Evolutionary conservation across 2,329 filamentous ascomycete species (phyloP).

Genomic region (Aspergillus glaucus): DNA sequence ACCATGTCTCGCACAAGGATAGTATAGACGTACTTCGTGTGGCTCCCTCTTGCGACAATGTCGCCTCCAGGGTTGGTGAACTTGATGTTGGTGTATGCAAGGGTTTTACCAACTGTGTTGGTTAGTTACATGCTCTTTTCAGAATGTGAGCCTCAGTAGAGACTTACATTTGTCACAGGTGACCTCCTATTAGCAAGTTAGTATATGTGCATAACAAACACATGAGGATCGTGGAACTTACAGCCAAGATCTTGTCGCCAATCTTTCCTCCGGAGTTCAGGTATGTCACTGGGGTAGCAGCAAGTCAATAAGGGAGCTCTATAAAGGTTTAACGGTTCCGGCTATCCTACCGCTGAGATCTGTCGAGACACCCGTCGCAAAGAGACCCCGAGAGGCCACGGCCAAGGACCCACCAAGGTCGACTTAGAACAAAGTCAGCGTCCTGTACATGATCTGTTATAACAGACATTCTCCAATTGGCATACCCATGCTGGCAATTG

Average conservation of each 20-base stretch:
- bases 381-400: conserved; percentile 59
- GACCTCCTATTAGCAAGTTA: conserved; percentile 43
- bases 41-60: conserved; percentile 58
- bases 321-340: neutral
- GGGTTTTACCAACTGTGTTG: conserved; percentile 54
- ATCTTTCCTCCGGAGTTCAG: conserved; percentile 58
- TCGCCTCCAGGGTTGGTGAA: conserved; percentile 56
- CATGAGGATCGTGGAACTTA: conserved; percentile 21
- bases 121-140: no score
- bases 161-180: conserved; percentile 58
- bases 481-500: conserved; percentile 56
- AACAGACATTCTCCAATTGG: neutral
- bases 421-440: conserved; percentile 32
- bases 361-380: conserved; percentile 60
- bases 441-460: neutral
- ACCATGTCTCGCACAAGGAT: neutral
- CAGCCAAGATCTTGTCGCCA: conserved; percentile 53
- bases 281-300: conserved; percentile 50
- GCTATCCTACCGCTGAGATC: conserved; percentile 51
- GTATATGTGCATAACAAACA: neutral
- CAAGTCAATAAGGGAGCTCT: conserved; percentile 4
- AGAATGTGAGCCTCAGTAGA: no score
- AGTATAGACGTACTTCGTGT: conserved; percentile 54
- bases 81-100: conserved; percentile 57
- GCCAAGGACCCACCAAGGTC: conserved; percentile 62